A percentile compares a stretch with the other conserved stretches of the same genome.
Conservation (phyloP, 164 flowering plant species). For the Nymphaea thermarum region DNA sequence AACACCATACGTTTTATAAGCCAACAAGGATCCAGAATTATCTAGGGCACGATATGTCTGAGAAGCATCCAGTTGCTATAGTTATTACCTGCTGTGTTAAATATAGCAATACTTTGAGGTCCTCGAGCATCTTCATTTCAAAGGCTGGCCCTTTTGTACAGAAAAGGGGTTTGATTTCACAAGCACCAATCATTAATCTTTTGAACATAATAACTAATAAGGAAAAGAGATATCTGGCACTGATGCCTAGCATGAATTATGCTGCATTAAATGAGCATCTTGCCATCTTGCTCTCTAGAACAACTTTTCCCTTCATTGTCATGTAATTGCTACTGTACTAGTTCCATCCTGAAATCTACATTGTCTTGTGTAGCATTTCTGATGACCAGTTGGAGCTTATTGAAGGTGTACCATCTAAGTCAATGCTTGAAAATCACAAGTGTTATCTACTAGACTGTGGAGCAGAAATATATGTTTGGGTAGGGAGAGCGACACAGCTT, state of each 20-base stretch:
- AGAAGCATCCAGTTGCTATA: too few relatives aligned
- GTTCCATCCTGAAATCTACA: background rate
- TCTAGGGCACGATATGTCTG: too few relatives aligned
- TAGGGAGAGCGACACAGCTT: conserved; percentile 92
- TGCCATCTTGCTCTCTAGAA: background rate
- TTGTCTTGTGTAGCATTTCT: conserved; percentile 42
- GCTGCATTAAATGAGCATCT: background rate
- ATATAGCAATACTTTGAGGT: too few relatives aligned
- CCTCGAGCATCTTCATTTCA: too few relatives aligned
- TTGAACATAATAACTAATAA: too few relatives aligned
- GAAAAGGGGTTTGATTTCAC: too few relatives aligned
- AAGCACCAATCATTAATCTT: too few relatives aligned
- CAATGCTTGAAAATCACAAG: conserved; percentile 72
- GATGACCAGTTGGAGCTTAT: conserved; percentile 52
- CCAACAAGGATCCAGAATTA: too few relatives aligned
- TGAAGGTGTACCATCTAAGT: conserved; percentile 72
- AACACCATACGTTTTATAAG: background rate
- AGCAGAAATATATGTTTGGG: conserved; percentile 87
- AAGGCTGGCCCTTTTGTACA: too few relatives aligned
- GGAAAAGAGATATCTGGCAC: too few relatives aligned
- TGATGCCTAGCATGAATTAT: background rate
- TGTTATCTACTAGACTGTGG: conserved; percentile 94
- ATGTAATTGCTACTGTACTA: too few relatives aligned
- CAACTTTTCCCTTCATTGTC: background rate
- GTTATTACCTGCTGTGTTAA: too few relatives aligned